These are phyloP conservation scores for Ganoderma sinense DNA, from an alignment of 1,284 basidiomycete genomes.

Conservation along the genomic window DNA sequence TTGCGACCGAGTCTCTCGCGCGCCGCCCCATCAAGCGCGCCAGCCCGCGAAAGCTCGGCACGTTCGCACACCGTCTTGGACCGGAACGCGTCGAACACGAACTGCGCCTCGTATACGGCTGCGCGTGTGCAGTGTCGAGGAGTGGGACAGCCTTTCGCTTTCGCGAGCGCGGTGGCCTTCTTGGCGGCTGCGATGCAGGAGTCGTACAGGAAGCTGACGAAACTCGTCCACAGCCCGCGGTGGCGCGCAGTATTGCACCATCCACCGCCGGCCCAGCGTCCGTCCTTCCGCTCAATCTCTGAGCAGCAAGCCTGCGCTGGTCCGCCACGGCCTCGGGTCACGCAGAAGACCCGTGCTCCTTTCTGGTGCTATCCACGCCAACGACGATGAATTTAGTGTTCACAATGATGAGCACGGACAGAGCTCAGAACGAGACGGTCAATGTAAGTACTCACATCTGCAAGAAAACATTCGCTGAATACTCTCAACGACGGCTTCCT, in stretches of 20 bases:
- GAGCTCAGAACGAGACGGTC: too few relatives aligned
- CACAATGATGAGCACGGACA: not conserved
- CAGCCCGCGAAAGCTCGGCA: conserved; percentile 6
- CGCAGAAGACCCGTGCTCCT: not conserved
- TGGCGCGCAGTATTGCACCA: conserved; percentile 15
- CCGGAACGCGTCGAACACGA: too few relatives aligned
- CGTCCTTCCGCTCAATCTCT: not conserved
- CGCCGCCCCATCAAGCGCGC: not conserved
- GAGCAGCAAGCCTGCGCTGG: not conserved
- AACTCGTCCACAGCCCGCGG: conserved; percentile 45
- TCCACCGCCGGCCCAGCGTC: too few relatives aligned
- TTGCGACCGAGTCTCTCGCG: conserved; percentile 31
- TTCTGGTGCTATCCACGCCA: not conserved
- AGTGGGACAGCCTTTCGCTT: conserved; percentile 44
- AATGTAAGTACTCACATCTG: not conserved
- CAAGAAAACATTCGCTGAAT: not conserved
- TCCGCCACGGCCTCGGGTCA: not conserved
- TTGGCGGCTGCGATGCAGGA: conserved; percentile 51
- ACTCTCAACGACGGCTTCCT: not conserved
- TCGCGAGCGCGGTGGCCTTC: conserved; percentile 46
- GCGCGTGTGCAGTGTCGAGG: conserved; percentile 45
- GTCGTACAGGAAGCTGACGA: conserved; percentile 48
- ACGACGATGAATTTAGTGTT: not conserved
- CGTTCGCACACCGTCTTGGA: conserved; percentile 38
- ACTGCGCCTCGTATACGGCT: too few relatives aligned